Evolutionary conservation across 2,329 filamentous ascomycete genomes (phyloP), one percentile per base, ranked within the genome.

Genomic region (Clonostachys byssicola): DNA sequence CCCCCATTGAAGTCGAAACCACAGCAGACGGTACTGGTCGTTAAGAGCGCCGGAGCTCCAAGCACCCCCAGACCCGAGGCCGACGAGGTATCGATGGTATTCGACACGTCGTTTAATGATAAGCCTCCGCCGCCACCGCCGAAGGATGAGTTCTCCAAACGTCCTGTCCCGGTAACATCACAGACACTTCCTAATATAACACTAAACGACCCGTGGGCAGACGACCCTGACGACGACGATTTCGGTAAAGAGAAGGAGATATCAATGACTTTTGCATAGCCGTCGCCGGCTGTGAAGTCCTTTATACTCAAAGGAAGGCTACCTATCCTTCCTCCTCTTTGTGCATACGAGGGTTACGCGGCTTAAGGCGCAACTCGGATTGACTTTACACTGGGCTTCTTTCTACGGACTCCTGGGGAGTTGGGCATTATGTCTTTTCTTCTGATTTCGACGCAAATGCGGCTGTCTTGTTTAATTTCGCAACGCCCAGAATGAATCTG

Each of bases 231-330:
- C 42, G 85, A 89, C 41, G 80, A 85, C 33, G 79, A 87, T 45
- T 87, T 87, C 68, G 84, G 83, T 16, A 77, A 80, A 58, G 86
- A 90, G 64, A 81, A 83, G 61, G 86, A 90, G 65, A 88, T 92
- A 52, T 78, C 80, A 34, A 87, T 92, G 86, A 90, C 86, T 52
- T 92, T 92, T 80, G 88, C 86, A 65, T 89, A 30, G 23, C 23
- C 23, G 8, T 30, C 23, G 23, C 23, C 2, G 8, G 23, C 23
- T 30, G 23, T 8, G 9, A 30, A 30, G 23, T 30, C 9, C 23
- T 6, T 4, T 30, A 30, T 4, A 30, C 23, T 9, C 23, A 30
- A 30, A 30, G 30, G 30, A 39, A 12, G 30, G 23, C 23, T 10
- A 30, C 4, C 20, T 5, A 23, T 6, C 20, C 23, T 30, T 30